Conservation (phyloP, 2,329 filamentous ascomycete genomes). For the Aspergillus oerlinghausenensis region DNA sequence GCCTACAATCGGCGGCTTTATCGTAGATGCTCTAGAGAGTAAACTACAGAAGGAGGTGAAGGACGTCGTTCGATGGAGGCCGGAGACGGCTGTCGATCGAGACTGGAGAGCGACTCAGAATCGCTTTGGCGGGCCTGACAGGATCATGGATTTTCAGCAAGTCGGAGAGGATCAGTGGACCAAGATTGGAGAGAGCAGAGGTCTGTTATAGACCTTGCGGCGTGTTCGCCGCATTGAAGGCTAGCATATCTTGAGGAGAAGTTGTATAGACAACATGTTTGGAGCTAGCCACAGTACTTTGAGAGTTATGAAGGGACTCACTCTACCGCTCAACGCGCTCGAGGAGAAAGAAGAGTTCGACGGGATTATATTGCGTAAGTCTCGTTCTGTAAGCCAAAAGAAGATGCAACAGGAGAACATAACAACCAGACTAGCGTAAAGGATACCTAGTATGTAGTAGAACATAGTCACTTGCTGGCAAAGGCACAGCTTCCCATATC, state of each 20-base stretch:
- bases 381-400: not conserved
- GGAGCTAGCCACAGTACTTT: not conserved
- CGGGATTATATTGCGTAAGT: not conserved
- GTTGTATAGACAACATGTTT: not conserved
- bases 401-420: not conserved
- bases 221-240: not conserved
- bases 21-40: conserved; percentile 47
- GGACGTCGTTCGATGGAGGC: conserved; percentile 48
- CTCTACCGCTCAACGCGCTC: not conserved
- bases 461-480: conserved; percentile 31
- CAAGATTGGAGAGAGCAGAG: conserved; percentile 9
- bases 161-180: conserved; percentile 39
- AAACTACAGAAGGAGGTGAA: conserved; percentile 41
- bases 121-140: conserved; percentile 45
- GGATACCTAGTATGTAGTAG: not conserved
- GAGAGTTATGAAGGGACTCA: not conserved
- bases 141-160: conserved; percentile 47
- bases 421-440: not conserved
- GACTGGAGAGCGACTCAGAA: conserved; percentile 48
- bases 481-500: conserved; percentile 72
- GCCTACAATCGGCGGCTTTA: conserved; percentile 48
- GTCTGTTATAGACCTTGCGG: not conserved
- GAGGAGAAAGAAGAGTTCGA: not conserved
- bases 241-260: not conserved
- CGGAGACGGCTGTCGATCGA: conserved; percentile 45